A percentile compares a stretch with the other conserved stretches of the same genome.
These are phyloP conservation scores for Orychophragmus violaceus DNA, from an alignment of 345 rosid genomes.

Conservation along the genomic window DNA sequence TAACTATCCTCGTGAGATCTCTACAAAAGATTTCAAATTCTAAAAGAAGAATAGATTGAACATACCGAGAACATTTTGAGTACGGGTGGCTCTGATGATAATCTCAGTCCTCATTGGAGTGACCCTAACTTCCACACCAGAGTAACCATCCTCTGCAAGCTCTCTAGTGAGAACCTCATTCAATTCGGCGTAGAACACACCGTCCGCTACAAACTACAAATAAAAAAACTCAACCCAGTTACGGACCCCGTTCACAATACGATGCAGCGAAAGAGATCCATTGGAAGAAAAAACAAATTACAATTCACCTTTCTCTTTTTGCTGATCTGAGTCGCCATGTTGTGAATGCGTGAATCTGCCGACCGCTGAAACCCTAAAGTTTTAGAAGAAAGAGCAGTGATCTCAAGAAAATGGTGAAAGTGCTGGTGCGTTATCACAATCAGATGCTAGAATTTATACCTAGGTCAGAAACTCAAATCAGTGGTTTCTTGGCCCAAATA, in stretches of 20 bases:
- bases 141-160: slow-evolving; percentile 88
- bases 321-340: slow-evolving; percentile 66
- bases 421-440: not conserved
- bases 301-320: slow-evolving; percentile 68
- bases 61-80: slow-evolving; percentile 78
- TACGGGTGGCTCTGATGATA: slow-evolving; percentile 86
- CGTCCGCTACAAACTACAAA: slow-evolving; percentile 74
- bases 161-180: slow-evolving; percentile 77
- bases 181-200: slow-evolving; percentile 76
- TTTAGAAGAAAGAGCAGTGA: not conserved
- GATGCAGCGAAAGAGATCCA: not conserved
- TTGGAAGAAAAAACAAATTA: no score
- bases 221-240: not conserved
- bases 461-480: not conserved
- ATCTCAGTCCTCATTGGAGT: slow-evolving; percentile 87
- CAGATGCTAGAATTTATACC: not conserved
- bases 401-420: not conserved
- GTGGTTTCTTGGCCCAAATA: not conserved
- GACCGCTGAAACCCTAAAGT: not conserved
- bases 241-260: not conserved
- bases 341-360: not conserved
- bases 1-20: not conserved
- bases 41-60: not conserved
- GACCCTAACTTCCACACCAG: slow-evolving; percentile 83
- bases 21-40: not conserved